Evolutionary conservation across 495 filamentous ascomycete species (phyloP).

Genomic region (Immersiella caudata): DNA sequence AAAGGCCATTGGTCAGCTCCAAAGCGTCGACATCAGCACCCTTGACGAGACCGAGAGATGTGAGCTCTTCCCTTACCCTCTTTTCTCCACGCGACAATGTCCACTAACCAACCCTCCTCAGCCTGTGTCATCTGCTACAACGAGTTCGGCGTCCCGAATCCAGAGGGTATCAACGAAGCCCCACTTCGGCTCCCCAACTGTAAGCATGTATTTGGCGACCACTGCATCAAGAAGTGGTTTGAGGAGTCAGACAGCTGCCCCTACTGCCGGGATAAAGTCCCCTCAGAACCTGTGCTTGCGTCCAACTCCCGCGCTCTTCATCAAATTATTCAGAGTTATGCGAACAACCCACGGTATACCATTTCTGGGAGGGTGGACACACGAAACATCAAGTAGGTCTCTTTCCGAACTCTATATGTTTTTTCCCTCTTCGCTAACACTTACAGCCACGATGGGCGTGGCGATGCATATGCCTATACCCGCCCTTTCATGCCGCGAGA

Average conservation of each 20-base stretch:
- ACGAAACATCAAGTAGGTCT: not conserved
- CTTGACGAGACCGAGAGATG: constrained; percentile 51
- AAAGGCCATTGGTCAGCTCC: constrained; percentile 48
- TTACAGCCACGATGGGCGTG: not conserved
- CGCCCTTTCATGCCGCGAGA: constrained; percentile 16
- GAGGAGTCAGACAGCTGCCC: constrained; percentile 61
- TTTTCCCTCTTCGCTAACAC: not conserved
- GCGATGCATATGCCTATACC: not conserved
- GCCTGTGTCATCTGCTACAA: constrained; percentile 63
- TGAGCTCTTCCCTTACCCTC: constrained; percentile 37
- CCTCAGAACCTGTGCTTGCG: constrained; percentile 44
- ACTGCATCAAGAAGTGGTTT: constrained; percentile 65
- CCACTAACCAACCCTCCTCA: constrained; percentile 29
- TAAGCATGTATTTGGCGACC: constrained; percentile 61
- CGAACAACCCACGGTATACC: not conserved
- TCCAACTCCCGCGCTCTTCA: constrained; percentile 23
- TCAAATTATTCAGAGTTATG: constrained; percentile 24
- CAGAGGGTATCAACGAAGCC: constrained; percentile 54
- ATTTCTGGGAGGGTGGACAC: not conserved
- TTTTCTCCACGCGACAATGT: not conserved
- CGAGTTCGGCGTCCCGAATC: constrained; percentile 53
- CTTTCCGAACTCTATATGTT: not conserved
- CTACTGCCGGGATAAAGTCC: constrained; percentile 60
- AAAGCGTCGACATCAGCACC: constrained; percentile 45
- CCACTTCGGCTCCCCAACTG: constrained; percentile 58